phyloP scores from a whole-genome alignment of 371 early-diverging fungal species.

The Mortierella sp. region DNA sequence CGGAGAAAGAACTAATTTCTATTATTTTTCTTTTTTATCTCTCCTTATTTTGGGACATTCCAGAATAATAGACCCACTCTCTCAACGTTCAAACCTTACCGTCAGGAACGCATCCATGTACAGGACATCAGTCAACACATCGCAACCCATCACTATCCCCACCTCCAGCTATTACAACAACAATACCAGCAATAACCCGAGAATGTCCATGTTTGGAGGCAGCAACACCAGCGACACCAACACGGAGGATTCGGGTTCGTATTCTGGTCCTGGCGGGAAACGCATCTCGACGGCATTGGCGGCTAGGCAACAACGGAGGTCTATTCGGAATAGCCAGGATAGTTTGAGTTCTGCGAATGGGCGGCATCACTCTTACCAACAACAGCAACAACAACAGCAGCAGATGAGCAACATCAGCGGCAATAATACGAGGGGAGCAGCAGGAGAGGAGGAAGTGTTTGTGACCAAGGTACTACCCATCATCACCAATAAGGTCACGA shows the following conservation, averaged over 20 bases:
- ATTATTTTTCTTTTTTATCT: neutral
- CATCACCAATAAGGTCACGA: conserved; percentile 31
- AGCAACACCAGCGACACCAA: conserved; percentile 35
- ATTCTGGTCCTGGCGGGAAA: conserved; percentile 28
- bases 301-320: conserved; percentile 46
- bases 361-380: neutral
- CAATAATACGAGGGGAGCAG: neutral
- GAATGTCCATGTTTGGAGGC: conserved; percentile 38
- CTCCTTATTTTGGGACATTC: neutral
- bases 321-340: conserved; percentile 45
- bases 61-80: conserved; percentile 36
- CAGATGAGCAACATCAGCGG: neutral
- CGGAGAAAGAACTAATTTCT: neutral
- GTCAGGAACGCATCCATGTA: conserved; percentile 52
- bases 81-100: conserved; percentile 34
- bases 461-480: conserved; percentile 39
- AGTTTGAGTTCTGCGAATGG: conserved; percentile 19
- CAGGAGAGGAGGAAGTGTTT: conserved; percentile 10
- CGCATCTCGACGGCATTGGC: conserved; percentile 43
- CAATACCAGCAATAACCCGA: neutral
- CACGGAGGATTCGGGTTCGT: conserved; percentile 40
- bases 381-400: conserved; percentile 5
- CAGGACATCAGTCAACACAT: conserved; percentile 7
- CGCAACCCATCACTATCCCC: conserved; percentile 17
- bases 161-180: neutral